phyloP scores from a whole-genome alignment of 768 basidiomycete species.

The Tulasnella sp. region DNA sequence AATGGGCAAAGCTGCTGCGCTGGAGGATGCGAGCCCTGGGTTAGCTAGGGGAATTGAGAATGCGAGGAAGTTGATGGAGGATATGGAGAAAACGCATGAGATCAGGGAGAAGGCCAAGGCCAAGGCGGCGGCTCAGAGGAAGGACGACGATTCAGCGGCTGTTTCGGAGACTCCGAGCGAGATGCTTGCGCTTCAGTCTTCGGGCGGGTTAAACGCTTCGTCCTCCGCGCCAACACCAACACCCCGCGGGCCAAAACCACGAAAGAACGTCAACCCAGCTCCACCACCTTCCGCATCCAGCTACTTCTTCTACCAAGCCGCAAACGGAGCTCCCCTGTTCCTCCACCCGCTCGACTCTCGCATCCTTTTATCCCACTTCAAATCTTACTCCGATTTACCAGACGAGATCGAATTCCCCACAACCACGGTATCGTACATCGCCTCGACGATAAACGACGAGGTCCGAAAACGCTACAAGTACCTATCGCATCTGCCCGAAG shows the following conservation, averaged over 20 bases:
- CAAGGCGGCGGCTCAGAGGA: conserved; percentile 26
- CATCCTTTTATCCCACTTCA: conserved; percentile 81
- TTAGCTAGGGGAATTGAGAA: conserved; percentile 63
- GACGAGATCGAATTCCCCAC: conserved; percentile 75
- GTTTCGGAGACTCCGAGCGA: conserved; percentile 42
- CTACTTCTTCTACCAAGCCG: conserved; percentile 94
- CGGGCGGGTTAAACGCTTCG: conserved; percentile 16
- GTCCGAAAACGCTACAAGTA: conserved; percentile 94
- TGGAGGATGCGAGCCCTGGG: conserved; percentile 55
- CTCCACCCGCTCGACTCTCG: conserved; percentile 95
- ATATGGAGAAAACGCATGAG: not conserved
- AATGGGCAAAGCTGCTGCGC: conserved; percentile 69
- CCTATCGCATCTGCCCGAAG: conserved; percentile 84
- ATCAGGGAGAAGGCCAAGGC: conserved; percentile 1
- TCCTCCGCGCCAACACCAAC: conserved; percentile 23
- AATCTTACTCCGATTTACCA: conserved; percentile 77
- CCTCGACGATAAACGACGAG: conserved; percentile 86
- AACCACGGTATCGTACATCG: conserved; percentile 53
- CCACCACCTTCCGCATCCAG: conserved; percentile 83
- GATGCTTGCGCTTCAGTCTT: conserved; percentile 46
- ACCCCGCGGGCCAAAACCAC: conserved; percentile 6
- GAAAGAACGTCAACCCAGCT: conserved; percentile 62
- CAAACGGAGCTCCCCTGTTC: conserved; percentile 85
- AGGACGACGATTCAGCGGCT: conserved; percentile 30
- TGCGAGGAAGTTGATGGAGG: conserved; percentile 36